A percentile compares a stretch with the other conserved stretches of the same genome.
Evolutionary conservation across 331 rosid genomes (phyloP).

Genomic region (Prunus yedoensis): DNA sequence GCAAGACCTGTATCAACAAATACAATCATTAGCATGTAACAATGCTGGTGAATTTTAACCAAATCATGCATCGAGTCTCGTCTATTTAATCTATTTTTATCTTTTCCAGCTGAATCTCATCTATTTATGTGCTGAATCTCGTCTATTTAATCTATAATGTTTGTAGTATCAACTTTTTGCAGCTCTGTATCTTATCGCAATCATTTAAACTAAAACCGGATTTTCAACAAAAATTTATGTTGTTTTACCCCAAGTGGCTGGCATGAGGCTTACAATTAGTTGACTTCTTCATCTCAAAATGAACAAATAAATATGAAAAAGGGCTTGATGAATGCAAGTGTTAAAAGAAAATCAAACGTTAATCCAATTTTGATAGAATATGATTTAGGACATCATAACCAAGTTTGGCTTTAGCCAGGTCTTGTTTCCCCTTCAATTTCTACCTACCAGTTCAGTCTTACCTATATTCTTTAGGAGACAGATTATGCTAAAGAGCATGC

Average conservation of each 20-base stretch:
- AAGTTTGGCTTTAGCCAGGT: background rate
- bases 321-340: background rate
- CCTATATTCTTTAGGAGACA: background rate
- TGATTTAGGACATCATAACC: background rate
- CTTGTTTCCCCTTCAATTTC: background rate
- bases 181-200: background rate
- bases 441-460: background rate
- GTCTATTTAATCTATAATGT: background rate
- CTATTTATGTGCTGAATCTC: background rate
- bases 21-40: background rate
- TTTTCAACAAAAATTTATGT: background rate
- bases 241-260: background rate
- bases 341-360: background rate
- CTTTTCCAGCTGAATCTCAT: background rate
- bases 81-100: background rate
- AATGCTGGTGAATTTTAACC: conserved; percentile 1
- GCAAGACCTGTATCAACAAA: conserved; percentile 69
- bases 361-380: background rate
- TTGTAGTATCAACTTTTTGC: background rate
- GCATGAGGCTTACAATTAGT: background rate
- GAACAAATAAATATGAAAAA: background rate
- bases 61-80: background rate
- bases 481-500: background rate
- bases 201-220: background rate
- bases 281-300: background rate